phyloP scores from a whole-genome alignment of 495 filamentous ascomycete species.

The Penicillium pancosmium region DNA sequence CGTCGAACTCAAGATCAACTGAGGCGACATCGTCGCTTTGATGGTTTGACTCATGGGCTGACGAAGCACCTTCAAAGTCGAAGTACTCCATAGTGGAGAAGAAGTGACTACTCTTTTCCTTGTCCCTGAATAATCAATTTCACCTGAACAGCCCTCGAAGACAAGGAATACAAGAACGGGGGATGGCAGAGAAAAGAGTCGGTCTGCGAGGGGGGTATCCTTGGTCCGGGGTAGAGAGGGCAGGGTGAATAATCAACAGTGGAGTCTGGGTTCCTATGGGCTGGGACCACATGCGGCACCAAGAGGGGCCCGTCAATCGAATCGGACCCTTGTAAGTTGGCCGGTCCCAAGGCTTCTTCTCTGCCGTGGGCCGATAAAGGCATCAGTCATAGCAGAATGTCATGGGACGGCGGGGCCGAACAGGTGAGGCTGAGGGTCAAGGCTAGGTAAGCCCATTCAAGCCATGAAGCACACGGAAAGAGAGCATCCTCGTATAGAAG shows the following conservation, averaged over 20 bases:
- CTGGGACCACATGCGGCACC: constrained; percentile 19
- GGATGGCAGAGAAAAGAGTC: constrained; percentile 22
- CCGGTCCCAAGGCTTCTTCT: constrained; percentile 6
- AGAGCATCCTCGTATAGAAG: constrained; percentile 10
- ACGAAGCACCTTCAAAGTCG: constrained; percentile 55
- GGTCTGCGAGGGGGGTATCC: constrained; percentile 27
- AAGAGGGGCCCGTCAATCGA: constrained; percentile 10
- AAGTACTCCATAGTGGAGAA: constrained; percentile 53
- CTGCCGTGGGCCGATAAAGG: constrained; percentile 21
- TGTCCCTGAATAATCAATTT: not conserved
- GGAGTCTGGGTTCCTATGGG: constrained; percentile 16
- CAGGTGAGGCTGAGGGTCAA: constrained; percentile 3
- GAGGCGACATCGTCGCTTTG: constrained; percentile 47
- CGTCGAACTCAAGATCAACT: constrained; percentile 41
- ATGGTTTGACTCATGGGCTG: constrained; percentile 36
- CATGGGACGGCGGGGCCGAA: constrained; percentile 4
- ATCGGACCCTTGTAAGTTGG: constrained; percentile 9
- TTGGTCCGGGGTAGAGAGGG: constrained; percentile 41
- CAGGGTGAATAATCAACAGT: constrained; percentile 33
- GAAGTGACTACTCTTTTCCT: not conserved
- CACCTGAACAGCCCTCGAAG: not conserved
- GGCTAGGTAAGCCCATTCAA: no score
- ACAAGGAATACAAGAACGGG: constrained; percentile 12
- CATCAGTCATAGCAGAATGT: constrained; percentile 20
- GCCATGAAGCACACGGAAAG: not conserved